Conservation (phyloP, 805 yeast species). For the Ogataea dorogensis region DNA sequence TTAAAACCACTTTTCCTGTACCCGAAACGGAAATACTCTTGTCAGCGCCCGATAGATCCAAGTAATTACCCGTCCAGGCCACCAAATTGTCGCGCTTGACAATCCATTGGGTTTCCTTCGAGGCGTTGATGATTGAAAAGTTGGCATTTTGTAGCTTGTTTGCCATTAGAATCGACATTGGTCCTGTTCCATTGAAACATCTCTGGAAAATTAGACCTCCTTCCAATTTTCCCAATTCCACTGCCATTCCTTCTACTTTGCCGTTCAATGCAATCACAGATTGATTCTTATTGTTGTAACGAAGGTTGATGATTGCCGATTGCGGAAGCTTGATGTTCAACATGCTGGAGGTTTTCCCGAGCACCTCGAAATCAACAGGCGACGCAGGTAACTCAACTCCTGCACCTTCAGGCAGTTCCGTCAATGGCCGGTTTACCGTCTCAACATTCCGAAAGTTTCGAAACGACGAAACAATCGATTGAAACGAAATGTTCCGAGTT, state of each 20-base stretch:
- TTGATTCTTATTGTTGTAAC: conserved; percentile 38
- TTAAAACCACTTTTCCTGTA: conserved; percentile 40
- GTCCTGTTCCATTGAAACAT: conserved; percentile 29
- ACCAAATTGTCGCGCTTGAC: conserved; percentile 38
- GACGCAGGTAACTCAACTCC: conserved; percentile 48
- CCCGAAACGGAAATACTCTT: conserved; percentile 30
- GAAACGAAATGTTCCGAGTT: conserved; percentile 18
- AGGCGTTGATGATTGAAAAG: conserved; percentile 35
- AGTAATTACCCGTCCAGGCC: conserved; percentile 47
- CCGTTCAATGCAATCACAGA: conserved; percentile 47
- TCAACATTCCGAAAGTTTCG: conserved; percentile 4
- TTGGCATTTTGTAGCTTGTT: conserved; percentile 35
- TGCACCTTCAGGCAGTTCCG: conserved; percentile 37
- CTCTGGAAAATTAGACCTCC: conserved; percentile 33
- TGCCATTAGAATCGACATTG: conserved; percentile 37
- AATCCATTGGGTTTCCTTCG: conserved; percentile 34
- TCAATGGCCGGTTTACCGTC: conserved; percentile 22
- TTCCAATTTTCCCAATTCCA: conserved; percentile 28
- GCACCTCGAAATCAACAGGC: conserved; percentile 40
- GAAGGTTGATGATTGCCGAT: conserved; percentile 36
- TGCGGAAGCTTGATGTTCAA: conserved; percentile 45
- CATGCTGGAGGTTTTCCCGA: conserved; percentile 40
- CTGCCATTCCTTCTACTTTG: conserved; percentile 31
- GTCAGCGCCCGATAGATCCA: conserved; percentile 19
- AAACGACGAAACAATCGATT: conserved; percentile 18